Evolutionary conservation across 257 asterid species (phyloP), one percentile per base, ranked within the genome.

Genomic region (Rubia yunnanensis): DNA sequence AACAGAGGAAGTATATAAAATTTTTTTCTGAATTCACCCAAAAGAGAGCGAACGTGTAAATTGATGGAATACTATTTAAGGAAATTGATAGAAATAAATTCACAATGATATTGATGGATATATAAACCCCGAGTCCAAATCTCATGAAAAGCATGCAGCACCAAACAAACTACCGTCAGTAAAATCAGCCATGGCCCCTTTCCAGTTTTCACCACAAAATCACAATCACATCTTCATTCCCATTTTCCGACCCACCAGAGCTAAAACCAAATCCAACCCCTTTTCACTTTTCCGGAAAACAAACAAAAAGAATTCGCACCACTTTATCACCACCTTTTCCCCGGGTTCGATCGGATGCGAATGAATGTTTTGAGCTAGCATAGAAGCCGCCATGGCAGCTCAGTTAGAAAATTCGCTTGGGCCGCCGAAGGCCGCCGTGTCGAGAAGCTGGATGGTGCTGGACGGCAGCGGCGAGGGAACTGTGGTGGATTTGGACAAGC

Each of bases 401-500:
- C 60, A 60, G 36, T 6, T 17, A 4, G 89, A 68, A 35, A 75
- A 74, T 24, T 70, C 61, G 17, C 13, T 69, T 64, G 79, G 59
- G 36, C 32, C 60, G 60, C 32, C 32, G 36, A 89, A 89, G 77
- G 72, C 72, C 18, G 85, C 81, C 1, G 83, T 81, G 81, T 77
- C 86, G 0, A 86, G 94, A 77, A 83, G 77, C 75, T 92, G 97
- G 97, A 81, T 84, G 36, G 34, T 81, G 54, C 41, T 92, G 64
- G 85, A 88, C 68, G 72, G 77, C 46, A 80, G 64, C 6, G 99
- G 99, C 13, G 66, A 81, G 32, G 91, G 90, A 52, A 69, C 64
- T 17, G 74, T 83, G 6, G 9, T 87, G 79, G 97, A 92, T 83
- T 79, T 90, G 89, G 96, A 92, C 76, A 92, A 85, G 79, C 79